phyloP scores from a whole-genome alignment of 352 stramenopile genomes.

The Phytophthora europaea region DNA sequence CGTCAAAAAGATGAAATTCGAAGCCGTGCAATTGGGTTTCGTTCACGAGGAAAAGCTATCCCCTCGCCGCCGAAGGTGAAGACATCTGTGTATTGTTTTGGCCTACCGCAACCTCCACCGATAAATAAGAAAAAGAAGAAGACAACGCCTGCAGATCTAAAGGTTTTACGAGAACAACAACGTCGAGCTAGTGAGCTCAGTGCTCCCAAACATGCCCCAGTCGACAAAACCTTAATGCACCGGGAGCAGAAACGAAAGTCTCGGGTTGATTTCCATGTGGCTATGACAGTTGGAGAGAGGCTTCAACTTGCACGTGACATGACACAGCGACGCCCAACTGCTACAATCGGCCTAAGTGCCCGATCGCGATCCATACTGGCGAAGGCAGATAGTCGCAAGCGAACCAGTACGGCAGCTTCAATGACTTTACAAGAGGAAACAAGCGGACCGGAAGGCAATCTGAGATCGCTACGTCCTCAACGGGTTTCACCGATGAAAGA shows the following conservation, averaged over 20 bases:
- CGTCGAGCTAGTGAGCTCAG: slow-evolving; percentile 69
- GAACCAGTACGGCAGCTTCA: slow-evolving; percentile 14
- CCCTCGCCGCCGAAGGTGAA: slow-evolving; percentile 64
- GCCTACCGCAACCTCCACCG: slow-evolving; percentile 44
- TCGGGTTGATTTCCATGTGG: slow-evolving; percentile 62
- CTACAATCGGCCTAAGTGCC: slow-evolving; percentile 18
- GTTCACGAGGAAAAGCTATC: slow-evolving; percentile 68
- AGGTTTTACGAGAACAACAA: slow-evolving; percentile 59
- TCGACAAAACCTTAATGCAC: slow-evolving; percentile 67
- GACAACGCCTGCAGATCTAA: slow-evolving; percentile 38
- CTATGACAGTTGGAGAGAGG: slow-evolving; percentile 76
- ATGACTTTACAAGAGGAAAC: slow-evolving; percentile 13
- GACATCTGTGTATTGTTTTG: slow-evolving; percentile 63
- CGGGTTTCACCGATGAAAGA: slow-evolving; percentile 40
- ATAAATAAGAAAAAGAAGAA: slow-evolving; percentile 53
- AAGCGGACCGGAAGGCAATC: neutral
- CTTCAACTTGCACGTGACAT: slow-evolving; percentile 68
- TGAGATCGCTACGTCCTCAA: slow-evolving; percentile 24
- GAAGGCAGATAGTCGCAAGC: slow-evolving; percentile 27
- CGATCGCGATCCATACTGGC: slow-evolving; percentile 37
- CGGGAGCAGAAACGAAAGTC: slow-evolving; percentile 73
- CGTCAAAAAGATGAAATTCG: slow-evolving; percentile 75
- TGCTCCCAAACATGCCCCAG: slow-evolving; percentile 66
- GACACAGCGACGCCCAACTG: slow-evolving; percentile 43
- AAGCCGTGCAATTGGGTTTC: slow-evolving; percentile 66